A percentile compares a stretch with the other conserved stretches of the same genome.
These are phyloP conservation scores for Nidula niveotomentosa DNA, from an alignment of 1,284 basidiomycete species.

Conservation along the genomic window DNA sequence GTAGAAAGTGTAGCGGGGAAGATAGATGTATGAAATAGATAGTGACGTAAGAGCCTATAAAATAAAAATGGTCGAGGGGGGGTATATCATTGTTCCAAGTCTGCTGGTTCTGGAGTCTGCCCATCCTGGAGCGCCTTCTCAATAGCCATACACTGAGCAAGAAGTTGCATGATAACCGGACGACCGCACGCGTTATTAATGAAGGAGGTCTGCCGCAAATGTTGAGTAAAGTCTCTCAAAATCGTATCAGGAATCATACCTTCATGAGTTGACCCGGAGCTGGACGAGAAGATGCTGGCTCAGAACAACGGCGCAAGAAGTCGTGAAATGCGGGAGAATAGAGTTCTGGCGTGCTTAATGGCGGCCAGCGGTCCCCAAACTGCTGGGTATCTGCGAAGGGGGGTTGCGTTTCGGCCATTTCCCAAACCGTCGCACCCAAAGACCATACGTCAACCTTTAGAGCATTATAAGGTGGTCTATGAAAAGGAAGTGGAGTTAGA, in stretches of 20 bases:
- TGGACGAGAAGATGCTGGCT: constrained; percentile 57
- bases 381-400: constrained; percentile 65
- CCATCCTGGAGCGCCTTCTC: constrained; percentile 50
- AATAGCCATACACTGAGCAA: constrained; percentile 66
- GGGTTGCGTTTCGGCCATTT: constrained; percentile 71
- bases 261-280: constrained; percentile 56
- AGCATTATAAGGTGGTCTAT: constrained; percentile 66
- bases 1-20: constrained; percentile 71
- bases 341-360: constrained; percentile 53
- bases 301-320: constrained; percentile 68
- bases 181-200: constrained; percentile 69
- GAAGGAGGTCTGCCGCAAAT: constrained; percentile 49
- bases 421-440: constrained; percentile 80
- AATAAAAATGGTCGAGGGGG: constrained; percentile 3
- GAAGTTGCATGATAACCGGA: constrained; percentile 59
- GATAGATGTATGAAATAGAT: constrained; percentile 48
- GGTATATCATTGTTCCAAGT: constrained; percentile 7
- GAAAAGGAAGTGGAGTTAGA: too few species aligned
- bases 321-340: constrained; percentile 74
- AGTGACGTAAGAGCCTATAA: constrained; percentile 5
- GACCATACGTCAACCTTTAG: constrained; percentile 81
- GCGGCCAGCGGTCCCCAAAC: constrained; percentile 63
- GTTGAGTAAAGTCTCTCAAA: not conserved
- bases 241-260: constrained; percentile 37
- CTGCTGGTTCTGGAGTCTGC: constrained; percentile 7